Evolutionary conservation across 1,284 basidiomycete genomes (phyloP), one percentile per base, ranked within the genome.

Genomic region (Melanopsichium pennsylvanicum): DNA sequence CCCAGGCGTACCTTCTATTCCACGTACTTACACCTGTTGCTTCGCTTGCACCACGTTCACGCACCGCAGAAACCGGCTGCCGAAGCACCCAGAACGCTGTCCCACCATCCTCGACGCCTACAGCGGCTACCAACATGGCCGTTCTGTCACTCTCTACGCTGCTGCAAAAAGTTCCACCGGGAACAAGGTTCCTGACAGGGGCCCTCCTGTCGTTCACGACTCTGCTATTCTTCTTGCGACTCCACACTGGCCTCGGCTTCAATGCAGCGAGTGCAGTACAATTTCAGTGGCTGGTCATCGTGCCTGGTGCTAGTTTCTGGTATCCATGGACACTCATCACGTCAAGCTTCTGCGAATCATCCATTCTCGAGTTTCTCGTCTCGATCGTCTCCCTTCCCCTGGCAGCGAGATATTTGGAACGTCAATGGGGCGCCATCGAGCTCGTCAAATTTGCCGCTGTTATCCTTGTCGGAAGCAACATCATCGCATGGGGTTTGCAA

Each of bases 301-400:
- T 93, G 10, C 93, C 95, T 2, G 93, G 91, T 23, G 86, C 86
- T 27, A 90, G 90, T 75, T 81, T 92, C 39, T 92, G 90, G 83
- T 90, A 89, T 73, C 95, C 95, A 23, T 98, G 79, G 94, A 93
- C 92, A 2, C 86, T 98, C 58, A 82, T 94, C 22, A 93, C 90
- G 0, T 88, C 92, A 1, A 89, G 87, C 10, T 87, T 95, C 62
- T 90, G 96, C 39, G 95, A 98, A 83, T 87, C 88, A 41, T 89
- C 86, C 56, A 74, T 93, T 54, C 82, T 92, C 67, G 93, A 95
- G 92, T 86, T 97, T 58, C 74, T 90, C 54, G 84, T 90, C 54
- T 89, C 92, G 3, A 83, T 93, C 48, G 81, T 93, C 44, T 86
- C 90, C 35, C 86, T 97, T 11, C 90, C 92, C 29, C 86, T 93